A percentile compares a stretch with the other conserved stretches of the same genome.
phyloP scores from a whole-genome alignment of 768 basidiomycete species.

The Tricholoma bakamatsutake region DNA sequence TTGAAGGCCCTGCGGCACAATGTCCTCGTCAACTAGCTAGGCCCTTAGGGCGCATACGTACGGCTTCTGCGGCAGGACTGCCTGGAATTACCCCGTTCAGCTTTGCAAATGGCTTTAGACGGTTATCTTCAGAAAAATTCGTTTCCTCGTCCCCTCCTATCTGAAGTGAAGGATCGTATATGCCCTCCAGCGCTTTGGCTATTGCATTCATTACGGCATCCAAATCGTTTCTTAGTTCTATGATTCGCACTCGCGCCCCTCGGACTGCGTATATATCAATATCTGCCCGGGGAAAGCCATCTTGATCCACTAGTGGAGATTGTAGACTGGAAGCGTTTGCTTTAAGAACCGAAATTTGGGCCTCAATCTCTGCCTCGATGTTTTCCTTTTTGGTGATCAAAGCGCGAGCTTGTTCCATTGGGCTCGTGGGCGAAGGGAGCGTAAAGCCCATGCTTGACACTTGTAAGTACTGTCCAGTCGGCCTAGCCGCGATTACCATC shows the following conservation, averaged over 20 bases:
- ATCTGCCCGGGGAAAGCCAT: constrained; percentile 87
- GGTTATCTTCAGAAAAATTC: constrained; percentile 5
- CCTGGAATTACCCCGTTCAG: constrained; percentile 76
- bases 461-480: too few relatives aligned
- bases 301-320: constrained; percentile 73
- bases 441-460: too few relatives aligned
- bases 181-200: constrained; percentile 57
- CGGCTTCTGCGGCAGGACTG: constrained; percentile 82
- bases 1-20: constrained; percentile 48
- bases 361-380: constrained; percentile 67
- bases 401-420: constrained; percentile 52
- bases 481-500: too few relatives aligned
- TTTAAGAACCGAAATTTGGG: constrained; percentile 55
- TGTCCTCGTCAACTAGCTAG: background rate
- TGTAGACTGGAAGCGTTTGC: constrained; percentile 60
- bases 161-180: constrained; percentile 49
- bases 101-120: constrained; percentile 59
- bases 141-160: constrained; percentile 15
- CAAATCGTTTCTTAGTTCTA: constrained; percentile 78
- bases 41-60: constrained; percentile 24
- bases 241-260: constrained; percentile 68
- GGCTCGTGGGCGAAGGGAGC: constrained; percentile 25
- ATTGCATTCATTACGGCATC: constrained; percentile 59
- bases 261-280: constrained; percentile 81
- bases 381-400: constrained; percentile 65